phyloP scores from a whole-genome alignment of 352 stramenopile genomes.

The Phytophthora citricola region DNA sequence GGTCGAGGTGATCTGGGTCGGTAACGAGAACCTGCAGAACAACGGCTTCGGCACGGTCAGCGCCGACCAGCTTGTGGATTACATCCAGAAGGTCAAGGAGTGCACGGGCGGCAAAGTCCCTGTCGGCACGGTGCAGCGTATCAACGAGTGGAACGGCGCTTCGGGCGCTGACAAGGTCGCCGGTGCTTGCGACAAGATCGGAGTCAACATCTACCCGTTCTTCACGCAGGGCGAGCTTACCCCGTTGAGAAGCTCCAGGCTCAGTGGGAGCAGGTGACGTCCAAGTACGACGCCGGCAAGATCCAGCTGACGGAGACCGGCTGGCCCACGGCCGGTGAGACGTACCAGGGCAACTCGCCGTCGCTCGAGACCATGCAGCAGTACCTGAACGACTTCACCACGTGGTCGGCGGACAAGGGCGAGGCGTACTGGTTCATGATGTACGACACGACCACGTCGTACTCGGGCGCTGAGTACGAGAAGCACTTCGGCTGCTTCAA shows the following conservation, averaged over 20 bases:
- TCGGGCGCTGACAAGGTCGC: constrained; percentile 34
- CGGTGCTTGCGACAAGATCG: constrained; percentile 16
- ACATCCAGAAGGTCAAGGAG: constrained; percentile 67
- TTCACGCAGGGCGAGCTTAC: constrained; percentile 36
- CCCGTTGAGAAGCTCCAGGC: constrained; percentile 58
- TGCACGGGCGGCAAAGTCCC: constrained; percentile 48
- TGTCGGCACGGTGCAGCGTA: constrained; percentile 73
- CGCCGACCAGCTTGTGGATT: constrained; percentile 46
- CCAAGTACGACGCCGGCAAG: constrained; percentile 48
- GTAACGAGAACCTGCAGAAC: constrained; percentile 79
- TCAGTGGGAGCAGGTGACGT: constrained; percentile 52
- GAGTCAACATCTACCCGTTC: constrained; percentile 60
- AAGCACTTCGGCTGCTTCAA: constrained; percentile 61
- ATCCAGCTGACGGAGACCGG: constrained; percentile 62
- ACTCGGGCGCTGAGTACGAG: constrained; percentile 59
- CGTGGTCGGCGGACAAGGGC: constrained; percentile 40
- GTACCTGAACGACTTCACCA: constrained; percentile 56
- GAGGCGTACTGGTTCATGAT: constrained; percentile 69
- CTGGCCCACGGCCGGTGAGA: constrained; percentile 48
- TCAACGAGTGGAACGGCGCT: constrained; percentile 66
- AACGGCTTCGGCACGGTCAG: constrained; percentile 47
- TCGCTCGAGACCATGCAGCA: constrained; percentile 49
- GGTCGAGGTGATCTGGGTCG: constrained; percentile 71
- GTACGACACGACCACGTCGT: constrained; percentile 59
- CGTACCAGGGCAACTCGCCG: constrained; percentile 40